Evolutionary conservation across 257 asterid genomes (phyloP).

Genomic region (Cynanchum wilfordii): DNA sequence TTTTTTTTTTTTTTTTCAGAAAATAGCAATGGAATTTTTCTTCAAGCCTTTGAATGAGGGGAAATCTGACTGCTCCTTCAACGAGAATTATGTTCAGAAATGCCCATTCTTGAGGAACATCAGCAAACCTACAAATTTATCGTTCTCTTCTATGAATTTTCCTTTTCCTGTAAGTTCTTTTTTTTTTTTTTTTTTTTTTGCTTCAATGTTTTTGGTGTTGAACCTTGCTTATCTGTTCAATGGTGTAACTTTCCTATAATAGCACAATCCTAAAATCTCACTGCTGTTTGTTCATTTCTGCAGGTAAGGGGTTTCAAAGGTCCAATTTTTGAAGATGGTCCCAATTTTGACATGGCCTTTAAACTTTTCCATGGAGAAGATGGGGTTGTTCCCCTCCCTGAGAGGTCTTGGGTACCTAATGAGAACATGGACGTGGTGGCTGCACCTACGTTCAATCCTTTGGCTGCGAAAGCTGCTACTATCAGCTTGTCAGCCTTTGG

Average conservation of each 20-base stretch:
- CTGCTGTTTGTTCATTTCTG: constrained; percentile 20
- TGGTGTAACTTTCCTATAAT: background rate
- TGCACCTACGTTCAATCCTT: constrained; percentile 48
- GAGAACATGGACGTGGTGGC: constrained; percentile 31
- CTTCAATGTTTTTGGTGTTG: background rate
- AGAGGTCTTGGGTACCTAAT: constrained; percentile 22
- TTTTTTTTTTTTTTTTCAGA: constrained; percentile 23
- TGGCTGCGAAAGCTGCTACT: constrained; percentile 66
- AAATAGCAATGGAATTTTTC: constrained; percentile 46
- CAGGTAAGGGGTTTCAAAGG: constrained; percentile 55
- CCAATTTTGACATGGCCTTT: constrained; percentile 62
- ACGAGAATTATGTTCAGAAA: constrained; percentile 44
- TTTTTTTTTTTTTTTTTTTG: constrained; percentile 2
- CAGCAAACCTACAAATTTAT: constrained; percentile 60
- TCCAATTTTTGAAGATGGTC: constrained; percentile 82
- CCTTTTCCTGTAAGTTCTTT: constrained; percentile 47
- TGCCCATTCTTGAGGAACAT: constrained; percentile 85
- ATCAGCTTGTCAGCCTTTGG: constrained; percentile 75
- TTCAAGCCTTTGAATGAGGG: constrained; percentile 44
- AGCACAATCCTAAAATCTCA: background rate
- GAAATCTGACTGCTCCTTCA: constrained; percentile 43
- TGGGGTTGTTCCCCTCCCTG: constrained; percentile 66
- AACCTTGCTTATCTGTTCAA: background rate
- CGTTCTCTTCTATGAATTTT: constrained; percentile 43
- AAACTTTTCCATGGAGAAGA: constrained; percentile 75